Conservation (phyloP, 2,329 filamentous ascomycete species). For the Trichoderma sp. region DNA sequence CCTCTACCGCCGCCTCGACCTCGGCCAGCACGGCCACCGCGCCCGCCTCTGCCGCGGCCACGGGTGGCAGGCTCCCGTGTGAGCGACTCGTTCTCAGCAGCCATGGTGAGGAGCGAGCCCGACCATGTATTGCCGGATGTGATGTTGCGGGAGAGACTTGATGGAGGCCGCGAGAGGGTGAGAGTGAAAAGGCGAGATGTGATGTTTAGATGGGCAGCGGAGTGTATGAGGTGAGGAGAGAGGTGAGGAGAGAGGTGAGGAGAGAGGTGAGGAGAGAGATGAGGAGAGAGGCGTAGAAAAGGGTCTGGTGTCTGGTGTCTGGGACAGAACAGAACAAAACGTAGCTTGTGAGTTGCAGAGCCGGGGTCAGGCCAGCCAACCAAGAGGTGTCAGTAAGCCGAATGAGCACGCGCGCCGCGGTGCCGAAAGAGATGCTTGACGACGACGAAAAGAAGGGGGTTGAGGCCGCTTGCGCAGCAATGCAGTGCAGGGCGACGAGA, state of each 20-base stretch:
- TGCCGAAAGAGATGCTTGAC: neutral
- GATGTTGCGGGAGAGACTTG: neutral
- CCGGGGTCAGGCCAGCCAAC: conserved; percentile 20
- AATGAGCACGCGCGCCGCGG: conserved; percentile 18
- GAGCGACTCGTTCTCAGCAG: conserved; percentile 38
- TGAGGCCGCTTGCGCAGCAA: neutral
- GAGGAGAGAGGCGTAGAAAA: conserved; percentile 7
- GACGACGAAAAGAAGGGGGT: conserved; percentile 4
- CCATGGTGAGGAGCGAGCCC: conserved; percentile 33
- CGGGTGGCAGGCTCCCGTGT: conserved; percentile 36
- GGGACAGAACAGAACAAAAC: neutral
- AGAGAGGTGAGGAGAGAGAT: neutral
- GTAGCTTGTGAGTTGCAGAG: conserved; percentile 1
- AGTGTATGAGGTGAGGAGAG: neutral
- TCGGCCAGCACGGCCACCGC: conserved; percentile 29
- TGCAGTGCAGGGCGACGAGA: neutral
- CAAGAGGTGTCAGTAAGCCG: conserved; percentile 15
- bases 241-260: neutral
- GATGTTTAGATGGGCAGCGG: neutral
- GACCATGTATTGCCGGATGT: conserved; percentile 32
- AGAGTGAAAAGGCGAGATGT: neutral
- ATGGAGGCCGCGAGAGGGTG: neutral
- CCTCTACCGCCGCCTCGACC: conserved; percentile 27
- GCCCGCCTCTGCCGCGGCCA: conserved; percentile 36
- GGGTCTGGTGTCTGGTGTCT: conserved; percentile 2